Evolutionary conservation across 257 asterid genomes (phyloP).

Genomic region (Phtheirospermum japonicum): DNA sequence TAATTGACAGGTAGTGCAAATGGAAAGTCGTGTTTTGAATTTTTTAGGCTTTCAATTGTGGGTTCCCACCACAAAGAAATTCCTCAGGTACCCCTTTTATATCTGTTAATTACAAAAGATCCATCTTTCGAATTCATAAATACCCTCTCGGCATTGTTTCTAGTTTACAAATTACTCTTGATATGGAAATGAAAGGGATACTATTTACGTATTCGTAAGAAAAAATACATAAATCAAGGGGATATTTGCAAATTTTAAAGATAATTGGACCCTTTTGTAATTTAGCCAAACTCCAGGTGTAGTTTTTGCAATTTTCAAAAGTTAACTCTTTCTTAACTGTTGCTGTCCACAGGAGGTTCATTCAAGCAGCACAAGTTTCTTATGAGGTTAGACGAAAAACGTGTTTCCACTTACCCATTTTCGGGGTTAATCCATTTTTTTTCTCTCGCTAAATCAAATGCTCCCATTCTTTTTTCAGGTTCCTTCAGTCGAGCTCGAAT

Average conservation of each 20-base stretch:
- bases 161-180: too few species aligned
- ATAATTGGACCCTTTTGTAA: background rate
- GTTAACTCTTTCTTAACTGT: slow-evolving; percentile 15
- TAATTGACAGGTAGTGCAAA: slow-evolving; percentile 52
- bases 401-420: slow-evolving; percentile 9
- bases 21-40: slow-evolving; percentile 64
- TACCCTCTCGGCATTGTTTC: background rate
- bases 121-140: too few species aligned
- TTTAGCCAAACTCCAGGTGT: background rate
- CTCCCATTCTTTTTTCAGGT: slow-evolving; percentile 47
- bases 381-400: slow-evolving; percentile 44
- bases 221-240: background rate
- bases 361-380: slow-evolving; percentile 81
- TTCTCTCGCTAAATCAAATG: slow-evolving; percentile 7
- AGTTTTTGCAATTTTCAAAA: background rate
- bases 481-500: slow-evolving; percentile 72
- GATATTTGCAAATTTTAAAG: background rate
- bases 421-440: slow-evolving; percentile 18
- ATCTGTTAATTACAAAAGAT: background rate
- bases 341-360: slow-evolving; percentile 56
- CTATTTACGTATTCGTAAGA: too few species aligned
- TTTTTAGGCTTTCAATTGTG: slow-evolving; percentile 56
- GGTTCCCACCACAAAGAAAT: slow-evolving; percentile 71
- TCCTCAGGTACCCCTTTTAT: slow-evolving; percentile 56
- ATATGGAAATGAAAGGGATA: too few species aligned